Evolutionary conservation across 2,329 filamentous ascomycete genomes (phyloP).

Genomic region (Metarhizium robertsii): DNA sequence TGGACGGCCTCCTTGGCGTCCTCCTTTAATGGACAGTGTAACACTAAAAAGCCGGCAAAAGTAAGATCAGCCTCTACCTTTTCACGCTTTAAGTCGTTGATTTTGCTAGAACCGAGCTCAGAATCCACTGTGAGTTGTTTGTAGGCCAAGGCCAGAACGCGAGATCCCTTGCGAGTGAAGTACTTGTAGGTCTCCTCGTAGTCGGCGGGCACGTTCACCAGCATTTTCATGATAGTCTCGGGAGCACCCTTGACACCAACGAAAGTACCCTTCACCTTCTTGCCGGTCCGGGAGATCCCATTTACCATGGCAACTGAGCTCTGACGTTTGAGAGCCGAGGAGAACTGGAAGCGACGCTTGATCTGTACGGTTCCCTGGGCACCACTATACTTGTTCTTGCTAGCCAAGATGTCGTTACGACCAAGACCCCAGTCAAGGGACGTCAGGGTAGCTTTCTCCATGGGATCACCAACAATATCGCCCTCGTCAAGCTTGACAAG

Average conservation of each 20-base stretch:
- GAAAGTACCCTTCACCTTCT: conserved; percentile 76
- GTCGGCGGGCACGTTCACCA: conserved; percentile 69
- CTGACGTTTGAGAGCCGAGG: conserved; percentile 89
- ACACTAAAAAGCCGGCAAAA: conserved; percentile 91
- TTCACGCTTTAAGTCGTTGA: conserved; percentile 92
- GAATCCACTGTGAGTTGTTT: conserved; percentile 77
- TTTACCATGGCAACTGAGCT: conserved; percentile 84
- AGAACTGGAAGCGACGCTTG: conserved; percentile 96
- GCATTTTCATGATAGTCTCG: conserved; percentile 92
- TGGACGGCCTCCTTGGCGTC: conserved; percentile 89
- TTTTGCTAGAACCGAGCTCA: conserved; percentile 72
- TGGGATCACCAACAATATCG: conserved; percentile 93
- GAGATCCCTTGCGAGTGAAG: conserved; percentile 90
- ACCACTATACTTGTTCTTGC: conserved; percentile 33
- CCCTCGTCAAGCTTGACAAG: conserved; percentile 94
- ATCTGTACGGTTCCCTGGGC: conserved; percentile 72
- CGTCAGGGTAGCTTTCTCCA: conserved; percentile 91
- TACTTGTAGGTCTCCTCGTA: conserved; percentile 99
- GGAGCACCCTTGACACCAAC: conserved; percentile 94
- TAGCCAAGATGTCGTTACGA: conserved; percentile 73
- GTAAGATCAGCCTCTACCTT: conserved; percentile 75
- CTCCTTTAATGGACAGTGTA: conserved; percentile 93
- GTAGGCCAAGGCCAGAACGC: conserved; percentile 88
- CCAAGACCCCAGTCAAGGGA: conserved; percentile 92
- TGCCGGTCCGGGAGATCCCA: conserved; percentile 61